A percentile compares a stretch with the other conserved stretches of the same genome.
Conservation (phyloP, 257 asterid species). For the Lavandula angustifolia region DNA sequence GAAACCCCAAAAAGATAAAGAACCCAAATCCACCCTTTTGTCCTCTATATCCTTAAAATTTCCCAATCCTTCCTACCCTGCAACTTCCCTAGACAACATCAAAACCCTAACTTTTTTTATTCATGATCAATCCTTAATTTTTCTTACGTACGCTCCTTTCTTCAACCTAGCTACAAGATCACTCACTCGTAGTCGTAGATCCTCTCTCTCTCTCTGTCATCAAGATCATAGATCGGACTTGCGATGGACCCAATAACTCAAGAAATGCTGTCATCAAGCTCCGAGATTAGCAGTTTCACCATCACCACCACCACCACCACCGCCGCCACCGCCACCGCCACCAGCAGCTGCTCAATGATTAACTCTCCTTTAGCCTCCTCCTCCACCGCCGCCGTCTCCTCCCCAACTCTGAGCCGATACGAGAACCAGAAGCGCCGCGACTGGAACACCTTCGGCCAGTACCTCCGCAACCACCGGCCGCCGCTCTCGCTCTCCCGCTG, state of each 20-base stretch:
- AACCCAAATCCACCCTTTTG: neutral
- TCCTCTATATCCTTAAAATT: neutral
- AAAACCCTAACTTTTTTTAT: slow-evolving; percentile 29
- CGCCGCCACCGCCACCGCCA: slow-evolving; percentile 11
- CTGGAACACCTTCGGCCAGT: slow-evolving; percentile 88
- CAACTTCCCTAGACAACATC: slow-evolving; percentile 15
- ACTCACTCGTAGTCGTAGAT: slow-evolving; percentile 8
- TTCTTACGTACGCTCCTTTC: slow-evolving; percentile 2
- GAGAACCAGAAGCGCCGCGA: slow-evolving; percentile 52
- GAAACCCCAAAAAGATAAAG: too few relatives aligned
- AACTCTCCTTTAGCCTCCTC: slow-evolving; percentile 24
- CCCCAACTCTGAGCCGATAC: slow-evolving; percentile 64
- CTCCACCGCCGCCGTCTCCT: slow-evolving; percentile 29
- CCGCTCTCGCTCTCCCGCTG: slow-evolving; percentile 78
- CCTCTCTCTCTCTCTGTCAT: slow-evolving; percentile 3
- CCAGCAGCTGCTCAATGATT: slow-evolving; percentile 17
- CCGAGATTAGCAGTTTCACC: slow-evolving; percentile 35
- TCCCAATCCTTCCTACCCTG: neutral
- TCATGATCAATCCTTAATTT: slow-evolving; percentile 26
- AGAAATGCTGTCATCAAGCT: slow-evolving; percentile 41
- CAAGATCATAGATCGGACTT: neutral
- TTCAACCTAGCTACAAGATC: slow-evolving; percentile 30
- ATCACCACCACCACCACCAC: slow-evolving; percentile 23
- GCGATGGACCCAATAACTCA: slow-evolving; percentile 57
- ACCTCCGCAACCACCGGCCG: slow-evolving; percentile 80